These are phyloP conservation scores for Psilocybe sp. DNA, from an alignment of 768 basidiomycete species.

Conservation along the genomic window DNA sequence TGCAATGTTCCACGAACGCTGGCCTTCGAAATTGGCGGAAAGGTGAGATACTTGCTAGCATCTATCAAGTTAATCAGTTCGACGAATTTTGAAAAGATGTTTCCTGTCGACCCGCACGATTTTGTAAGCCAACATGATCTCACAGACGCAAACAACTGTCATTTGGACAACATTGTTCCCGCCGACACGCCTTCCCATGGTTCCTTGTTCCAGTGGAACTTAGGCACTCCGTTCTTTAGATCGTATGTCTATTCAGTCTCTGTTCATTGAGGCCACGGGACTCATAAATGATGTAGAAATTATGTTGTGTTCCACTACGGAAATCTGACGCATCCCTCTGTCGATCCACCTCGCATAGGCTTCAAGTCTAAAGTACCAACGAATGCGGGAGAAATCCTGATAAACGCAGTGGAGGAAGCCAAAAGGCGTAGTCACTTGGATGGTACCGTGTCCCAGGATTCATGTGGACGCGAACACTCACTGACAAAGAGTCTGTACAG, in stretches of 20 bases:
- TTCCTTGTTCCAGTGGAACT: slow-evolving; percentile 64
- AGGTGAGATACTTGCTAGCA: slow-evolving; percentile 20
- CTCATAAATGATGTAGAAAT: slow-evolving; percentile 33
- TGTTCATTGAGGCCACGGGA: not conserved
- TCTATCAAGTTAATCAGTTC: not conserved
- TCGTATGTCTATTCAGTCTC: slow-evolving; percentile 44
- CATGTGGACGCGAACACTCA: too few relatives aligned
- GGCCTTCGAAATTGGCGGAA: slow-evolving; percentile 62
- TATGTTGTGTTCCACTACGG: slow-evolving; percentile 70
- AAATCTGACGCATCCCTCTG: slow-evolving; percentile 63
- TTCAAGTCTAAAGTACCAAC: slow-evolving; percentile 60
- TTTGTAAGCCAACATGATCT: slow-evolving; percentile 43
- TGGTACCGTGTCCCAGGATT: too few relatives aligned
- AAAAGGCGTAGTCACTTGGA: too few relatives aligned
- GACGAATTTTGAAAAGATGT: slow-evolving; percentile 30
- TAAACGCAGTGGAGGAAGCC: slow-evolving; percentile 34
- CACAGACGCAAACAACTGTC: slow-evolving; percentile 41
- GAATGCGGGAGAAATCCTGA: slow-evolving; percentile 41
- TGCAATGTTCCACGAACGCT: slow-evolving; percentile 56
- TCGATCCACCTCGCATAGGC: slow-evolving; percentile 67
- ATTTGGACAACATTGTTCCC: slow-evolving; percentile 50
- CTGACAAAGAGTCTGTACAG: too few relatives aligned
- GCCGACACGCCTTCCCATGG: slow-evolving; percentile 59
- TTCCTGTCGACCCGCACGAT: slow-evolving; percentile 71
- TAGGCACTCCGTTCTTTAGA: slow-evolving; percentile 70